These are phyloP conservation scores for Hibiscus syriacus DNA, from an alignment of 345 rosid species.

Conservation along the genomic window DNA sequence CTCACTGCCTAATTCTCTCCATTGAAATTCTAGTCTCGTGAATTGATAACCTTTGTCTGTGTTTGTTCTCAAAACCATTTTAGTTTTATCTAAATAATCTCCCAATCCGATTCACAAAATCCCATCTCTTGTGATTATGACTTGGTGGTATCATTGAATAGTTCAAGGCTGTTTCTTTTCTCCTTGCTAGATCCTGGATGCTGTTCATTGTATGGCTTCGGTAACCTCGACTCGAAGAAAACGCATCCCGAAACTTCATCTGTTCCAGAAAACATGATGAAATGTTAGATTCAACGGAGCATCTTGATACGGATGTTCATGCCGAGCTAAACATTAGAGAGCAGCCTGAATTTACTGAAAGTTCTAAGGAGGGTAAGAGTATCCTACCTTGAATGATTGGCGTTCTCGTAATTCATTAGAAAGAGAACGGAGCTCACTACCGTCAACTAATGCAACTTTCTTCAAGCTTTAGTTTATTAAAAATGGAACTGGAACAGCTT, in stretches of 20 bases:
- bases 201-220: neutral
- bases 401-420: slow-evolving; percentile 5
- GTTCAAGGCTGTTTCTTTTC: neutral
- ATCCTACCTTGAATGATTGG: slow-evolving; percentile 18
- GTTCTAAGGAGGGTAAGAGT: neutral
- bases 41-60: neutral
- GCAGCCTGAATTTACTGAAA: neutral
- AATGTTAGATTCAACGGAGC: neutral
- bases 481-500: slow-evolving; percentile 1
- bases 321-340: neutral
- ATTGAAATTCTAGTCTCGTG: neutral
- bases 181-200: neutral
- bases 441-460: slow-evolving; percentile 23
- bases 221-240: neutral
- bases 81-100: slow-evolving; percentile 15
- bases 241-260: slow-evolving; percentile 7
- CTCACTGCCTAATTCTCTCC: slow-evolving; percentile 1
- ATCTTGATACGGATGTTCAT: neutral
- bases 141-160: neutral
- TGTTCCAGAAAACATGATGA: neutral
- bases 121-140: slow-evolving; percentile 8
- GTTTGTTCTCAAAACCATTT: neutral
- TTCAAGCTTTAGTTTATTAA: slow-evolving; percentile 12
- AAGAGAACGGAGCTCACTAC: slow-evolving; percentile 7
- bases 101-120: slow-evolving; percentile 26